Conservation (phyloP, 805 yeast species). For the Grigorovia yakushimaensis region DNA sequence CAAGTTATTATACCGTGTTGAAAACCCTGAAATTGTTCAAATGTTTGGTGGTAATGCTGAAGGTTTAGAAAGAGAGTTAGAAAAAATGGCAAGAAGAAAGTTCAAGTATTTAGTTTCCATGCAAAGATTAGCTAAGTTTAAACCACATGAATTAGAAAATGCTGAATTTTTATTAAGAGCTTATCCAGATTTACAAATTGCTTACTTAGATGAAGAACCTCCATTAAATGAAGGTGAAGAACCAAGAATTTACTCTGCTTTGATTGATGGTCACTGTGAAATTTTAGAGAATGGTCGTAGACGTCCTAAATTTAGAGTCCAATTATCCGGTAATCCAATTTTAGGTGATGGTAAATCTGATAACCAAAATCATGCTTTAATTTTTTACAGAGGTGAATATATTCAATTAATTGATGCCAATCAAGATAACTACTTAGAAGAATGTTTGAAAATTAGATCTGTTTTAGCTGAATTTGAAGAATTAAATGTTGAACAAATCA, state of each 20-base stretch:
- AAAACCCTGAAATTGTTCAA: conserved; percentile 90
- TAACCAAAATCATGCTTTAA: conserved; percentile 73
- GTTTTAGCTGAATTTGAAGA: conserved; percentile 79
- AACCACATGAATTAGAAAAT: conserved; percentile 64
- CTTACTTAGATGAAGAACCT: conserved; percentile 90
- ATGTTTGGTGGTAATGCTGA: conserved; percentile 99
- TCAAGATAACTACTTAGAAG: conserved; percentile 79
- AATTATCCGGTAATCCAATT: conserved; percentile 75
- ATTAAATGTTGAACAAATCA: conserved; percentile 60
- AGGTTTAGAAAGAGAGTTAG: conserved; percentile 89
- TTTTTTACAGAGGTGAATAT: conserved; percentile 78
- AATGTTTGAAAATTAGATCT: conserved; percentile 73
- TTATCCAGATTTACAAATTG: conserved; percentile 79
- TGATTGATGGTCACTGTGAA: conserved; percentile 75
- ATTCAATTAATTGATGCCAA: conserved; percentile 79
- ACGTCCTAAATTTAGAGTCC: conserved; percentile 67
- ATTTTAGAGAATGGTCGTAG: conserved; percentile 62
- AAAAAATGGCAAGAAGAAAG: conserved; percentile 78
- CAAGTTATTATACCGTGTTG: conserved; percentile 86
- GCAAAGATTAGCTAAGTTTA: conserved; percentile 72
- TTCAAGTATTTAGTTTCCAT: conserved; percentile 74
- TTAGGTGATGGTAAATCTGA: conserved; percentile 86
- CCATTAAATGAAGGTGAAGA: conserved; percentile 62
- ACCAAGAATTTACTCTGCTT: conserved; percentile 62
- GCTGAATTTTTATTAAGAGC: conserved; percentile 76